These are phyloP conservation scores for Russula foetens DNA, from an alignment of 768 basidiomycete species.

Conservation along the genomic window DNA sequence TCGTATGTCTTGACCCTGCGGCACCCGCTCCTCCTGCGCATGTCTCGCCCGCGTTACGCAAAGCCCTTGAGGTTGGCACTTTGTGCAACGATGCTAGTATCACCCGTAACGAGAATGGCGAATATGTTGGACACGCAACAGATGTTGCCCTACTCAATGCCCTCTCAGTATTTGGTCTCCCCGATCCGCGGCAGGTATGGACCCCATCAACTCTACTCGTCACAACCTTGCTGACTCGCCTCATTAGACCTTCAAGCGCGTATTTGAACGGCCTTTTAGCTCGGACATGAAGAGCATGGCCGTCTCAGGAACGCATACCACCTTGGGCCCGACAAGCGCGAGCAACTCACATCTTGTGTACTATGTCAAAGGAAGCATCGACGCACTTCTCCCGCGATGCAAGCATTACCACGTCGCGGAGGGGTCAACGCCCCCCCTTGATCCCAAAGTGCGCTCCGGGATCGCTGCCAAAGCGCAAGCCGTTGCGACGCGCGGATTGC, in stretches of 20 bases:
- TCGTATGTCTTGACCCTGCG: constrained; percentile 52
- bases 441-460: constrained; percentile 54
- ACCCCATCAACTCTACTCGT: not conserved
- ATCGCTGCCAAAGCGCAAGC: constrained; percentile 65
- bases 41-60: constrained; percentile 59
- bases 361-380: constrained; percentile 91
- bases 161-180: constrained; percentile 52
- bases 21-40: constrained; percentile 31
- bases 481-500: constrained; percentile 67
- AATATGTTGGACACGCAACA: constrained; percentile 80
- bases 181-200: constrained; percentile 66
- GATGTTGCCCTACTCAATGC: constrained; percentile 89
- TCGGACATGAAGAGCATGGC: constrained; percentile 95
- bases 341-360: constrained; percentile 37
- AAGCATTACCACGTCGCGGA: constrained; percentile 86
- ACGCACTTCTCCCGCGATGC: constrained; percentile 78
- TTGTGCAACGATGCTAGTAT: constrained; percentile 84
- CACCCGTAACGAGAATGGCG: constrained; percentile 56
- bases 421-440: constrained; percentile 77
- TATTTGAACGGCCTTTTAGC: constrained; percentile 82
- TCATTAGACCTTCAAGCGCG: constrained; percentile 53
- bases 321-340: constrained; percentile 23
- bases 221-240: not conserved
- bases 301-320: constrained; percentile 63
- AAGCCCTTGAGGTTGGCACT: constrained; percentile 74